Conservation (phyloP, 768 basidiomycete species). For the Boletus tomentosulus region DNA sequence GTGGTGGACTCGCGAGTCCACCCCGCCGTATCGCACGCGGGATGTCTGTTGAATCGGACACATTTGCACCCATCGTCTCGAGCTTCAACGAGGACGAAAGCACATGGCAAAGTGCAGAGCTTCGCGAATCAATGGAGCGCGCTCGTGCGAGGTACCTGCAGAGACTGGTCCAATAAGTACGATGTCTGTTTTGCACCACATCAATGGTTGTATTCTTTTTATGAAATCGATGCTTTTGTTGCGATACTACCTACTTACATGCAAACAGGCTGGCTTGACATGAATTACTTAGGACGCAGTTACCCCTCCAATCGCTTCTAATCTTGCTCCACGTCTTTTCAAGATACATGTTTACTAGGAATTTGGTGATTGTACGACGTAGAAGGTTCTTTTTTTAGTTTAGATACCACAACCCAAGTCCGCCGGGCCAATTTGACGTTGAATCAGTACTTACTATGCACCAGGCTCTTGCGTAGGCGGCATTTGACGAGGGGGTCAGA, state of each 20-base stretch:
- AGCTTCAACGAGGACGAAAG: conserved; percentile 43
- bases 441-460: no score
- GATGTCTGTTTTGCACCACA: background rate
- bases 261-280: background rate
- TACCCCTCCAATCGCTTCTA: background rate
- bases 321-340: background rate
- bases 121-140: no score
- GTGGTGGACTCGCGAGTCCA: conserved; percentile 12
- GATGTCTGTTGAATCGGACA: conserved; percentile 34
- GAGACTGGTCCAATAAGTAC: conserved; percentile 13
- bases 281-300: conserved; percentile 4
- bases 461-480: no score
- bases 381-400: background rate
- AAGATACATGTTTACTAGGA: conserved; percentile 2
- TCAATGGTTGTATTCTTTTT: background rate
- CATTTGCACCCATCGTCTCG: conserved; percentile 15
- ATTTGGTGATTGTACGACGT: conserved; percentile 7
- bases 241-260: background rate
- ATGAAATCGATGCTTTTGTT: background rate
- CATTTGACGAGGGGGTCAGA: no score
- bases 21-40: conserved; percentile 24
- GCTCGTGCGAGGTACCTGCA: conserved; percentile 44
- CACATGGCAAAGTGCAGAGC: conserved; percentile 57
- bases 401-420: background rate
- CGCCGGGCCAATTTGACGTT: no score